Evolutionary conservation across 176 grass and related monocot genomes (phyloP).

Genomic region (Melocanna baccifera): DNA sequence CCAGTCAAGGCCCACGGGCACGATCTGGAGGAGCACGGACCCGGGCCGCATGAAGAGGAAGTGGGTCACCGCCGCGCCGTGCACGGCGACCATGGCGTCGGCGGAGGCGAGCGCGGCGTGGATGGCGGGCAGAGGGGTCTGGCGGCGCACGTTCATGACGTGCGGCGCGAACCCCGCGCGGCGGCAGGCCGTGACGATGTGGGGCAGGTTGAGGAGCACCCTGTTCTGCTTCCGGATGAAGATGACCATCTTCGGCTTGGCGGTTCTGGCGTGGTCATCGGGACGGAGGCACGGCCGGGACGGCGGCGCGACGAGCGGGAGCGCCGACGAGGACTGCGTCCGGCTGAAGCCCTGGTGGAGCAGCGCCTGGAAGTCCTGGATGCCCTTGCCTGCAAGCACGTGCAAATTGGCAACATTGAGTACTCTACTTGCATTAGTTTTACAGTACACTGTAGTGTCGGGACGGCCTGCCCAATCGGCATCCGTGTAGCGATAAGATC

Average conservation of each 20-base stretch:
- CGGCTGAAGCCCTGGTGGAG: slow-evolving; percentile 62
- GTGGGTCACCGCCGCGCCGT: slow-evolving; percentile 87
- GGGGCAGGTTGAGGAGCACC: slow-evolving; percentile 61
- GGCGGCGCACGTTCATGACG: slow-evolving; percentile 66
- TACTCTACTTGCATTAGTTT: neutral
- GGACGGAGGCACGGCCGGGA: slow-evolving; percentile 30
- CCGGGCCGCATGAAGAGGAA: slow-evolving; percentile 84
- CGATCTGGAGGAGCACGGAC: slow-evolving; percentile 80
- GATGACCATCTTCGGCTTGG: slow-evolving; percentile 74
- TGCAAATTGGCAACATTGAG: neutral
- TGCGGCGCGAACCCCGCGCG: slow-evolving; percentile 80
- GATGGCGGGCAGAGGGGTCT: slow-evolving; percentile 50
- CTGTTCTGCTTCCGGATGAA: slow-evolving; percentile 84
- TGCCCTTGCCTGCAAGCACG: slow-evolving; percentile 49
- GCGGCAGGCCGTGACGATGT: slow-evolving; percentile 66
- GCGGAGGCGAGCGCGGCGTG: slow-evolving; percentile 59
- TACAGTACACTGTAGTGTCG: neutral
- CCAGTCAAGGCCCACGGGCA: slow-evolving; percentile 90
- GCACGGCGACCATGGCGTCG: slow-evolving; percentile 85
- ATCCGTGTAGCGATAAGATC: too few relatives aligned
- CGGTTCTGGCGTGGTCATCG: slow-evolving; percentile 14
- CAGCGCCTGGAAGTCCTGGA: slow-evolving; percentile 75
- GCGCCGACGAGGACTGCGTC: neutral
- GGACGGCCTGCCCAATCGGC: too few relatives aligned
- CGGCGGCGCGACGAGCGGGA: slow-evolving; percentile 28